phyloP scores from a whole-genome alignment of 495 filamentous ascomycete genomes.

The Parathielavia appendiculata region DNA sequence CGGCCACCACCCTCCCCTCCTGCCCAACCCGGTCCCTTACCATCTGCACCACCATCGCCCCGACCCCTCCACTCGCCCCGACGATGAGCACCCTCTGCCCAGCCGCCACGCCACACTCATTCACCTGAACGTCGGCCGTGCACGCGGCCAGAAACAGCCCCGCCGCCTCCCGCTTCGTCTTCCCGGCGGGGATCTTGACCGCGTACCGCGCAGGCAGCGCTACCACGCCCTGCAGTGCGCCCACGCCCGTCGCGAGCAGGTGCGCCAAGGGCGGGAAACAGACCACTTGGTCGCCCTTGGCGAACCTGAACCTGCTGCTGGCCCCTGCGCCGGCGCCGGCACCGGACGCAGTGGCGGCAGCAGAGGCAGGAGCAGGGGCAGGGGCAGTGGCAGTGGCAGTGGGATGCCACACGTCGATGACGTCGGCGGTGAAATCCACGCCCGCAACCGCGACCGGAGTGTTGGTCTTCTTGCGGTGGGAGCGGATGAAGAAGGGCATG shows the following conservation, averaged over 20 bases:
- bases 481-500: constrained; percentile 32
- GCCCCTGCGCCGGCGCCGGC: too few relatives aligned
- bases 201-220: constrained; percentile 28
- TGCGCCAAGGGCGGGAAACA: constrained; percentile 28
- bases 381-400: not conserved
- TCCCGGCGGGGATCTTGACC: constrained; percentile 22
- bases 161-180: constrained; percentile 24
- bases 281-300: constrained; percentile 29
- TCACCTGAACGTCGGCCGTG: constrained; percentile 32
- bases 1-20: constrained; percentile 33
- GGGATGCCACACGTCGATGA: constrained; percentile 24
- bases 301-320: too few relatives aligned
- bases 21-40: constrained; percentile 28
- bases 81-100: constrained; percentile 37
- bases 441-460: constrained; percentile 28
- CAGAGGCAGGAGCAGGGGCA: too few relatives aligned
- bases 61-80: constrained; percentile 41
- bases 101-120: constrained; percentile 19
- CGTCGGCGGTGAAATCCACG: constrained; percentile 37
- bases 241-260: constrained; percentile 26
- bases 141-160: constrained; percentile 33
- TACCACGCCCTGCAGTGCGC: constrained; percentile 35
- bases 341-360: too few relatives aligned
- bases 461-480: constrained; percentile 24
- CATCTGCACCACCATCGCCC: constrained; percentile 38